Conservation (phyloP, 345 rosid species). For the Turritis glabra region DNA sequence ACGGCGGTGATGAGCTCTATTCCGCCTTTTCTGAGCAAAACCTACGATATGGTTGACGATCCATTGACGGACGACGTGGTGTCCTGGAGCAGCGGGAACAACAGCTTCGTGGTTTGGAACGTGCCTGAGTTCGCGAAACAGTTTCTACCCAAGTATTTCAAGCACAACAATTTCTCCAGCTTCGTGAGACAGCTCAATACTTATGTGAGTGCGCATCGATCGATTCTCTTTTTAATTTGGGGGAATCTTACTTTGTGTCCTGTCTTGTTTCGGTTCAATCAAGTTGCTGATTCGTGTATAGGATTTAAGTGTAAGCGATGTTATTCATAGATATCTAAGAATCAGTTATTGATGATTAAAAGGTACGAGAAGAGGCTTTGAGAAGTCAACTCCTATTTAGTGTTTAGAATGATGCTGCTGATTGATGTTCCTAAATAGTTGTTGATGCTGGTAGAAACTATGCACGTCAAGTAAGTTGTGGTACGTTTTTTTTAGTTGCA, state of each 20-base stretch:
- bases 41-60: constrained; percentile 64
- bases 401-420: not conserved
- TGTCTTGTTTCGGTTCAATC: not conserved
- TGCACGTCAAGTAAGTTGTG: not conserved
- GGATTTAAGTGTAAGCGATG: no score
- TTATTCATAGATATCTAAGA: not conserved
- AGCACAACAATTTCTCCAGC: constrained; percentile 69
- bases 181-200: constrained; percentile 65
- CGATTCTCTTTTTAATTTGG: constrained; percentile 1
- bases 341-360: not conserved
- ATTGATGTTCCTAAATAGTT: not conserved
- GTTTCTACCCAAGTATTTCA: constrained; percentile 59
- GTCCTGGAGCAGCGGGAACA: constrained; percentile 54
- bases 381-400: not conserved
- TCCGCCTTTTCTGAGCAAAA: constrained; percentile 64
- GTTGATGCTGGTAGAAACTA: not conserved
- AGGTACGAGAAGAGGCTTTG: not conserved
- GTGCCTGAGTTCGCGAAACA: constrained; percentile 51
- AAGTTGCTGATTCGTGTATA: not conserved
- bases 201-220: constrained; percentile 49
- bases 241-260: not conserved
- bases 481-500: not conserved
- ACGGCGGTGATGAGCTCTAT: constrained; percentile 31
- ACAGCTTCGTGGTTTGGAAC: constrained; percentile 62
- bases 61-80: constrained; percentile 49